phyloP scores from a whole-genome alignment of 352 stramenopile genomes.

The Pythium brachiatum region DNA sequence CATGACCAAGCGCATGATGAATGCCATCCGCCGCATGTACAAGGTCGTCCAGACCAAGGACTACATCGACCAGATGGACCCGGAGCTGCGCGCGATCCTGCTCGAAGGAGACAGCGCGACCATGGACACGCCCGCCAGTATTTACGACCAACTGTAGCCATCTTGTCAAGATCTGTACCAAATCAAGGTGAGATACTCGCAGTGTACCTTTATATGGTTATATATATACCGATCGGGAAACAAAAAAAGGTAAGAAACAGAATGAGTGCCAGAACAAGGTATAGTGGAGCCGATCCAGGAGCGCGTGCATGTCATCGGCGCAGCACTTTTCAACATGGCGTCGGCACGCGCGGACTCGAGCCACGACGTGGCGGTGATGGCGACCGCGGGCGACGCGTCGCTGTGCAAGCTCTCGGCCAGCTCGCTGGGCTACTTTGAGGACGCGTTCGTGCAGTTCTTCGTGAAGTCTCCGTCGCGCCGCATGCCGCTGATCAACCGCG shows the following conservation, averaged over 20 bases:
- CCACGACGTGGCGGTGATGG: slow-evolving; percentile 76
- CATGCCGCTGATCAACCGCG: slow-evolving; percentile 89
- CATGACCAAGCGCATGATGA: slow-evolving; percentile 34
- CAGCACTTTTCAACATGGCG: slow-evolving; percentile 7
- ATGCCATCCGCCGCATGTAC: slow-evolving; percentile 35
- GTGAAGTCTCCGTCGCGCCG: slow-evolving; percentile 77
- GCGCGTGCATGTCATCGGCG: background rate
- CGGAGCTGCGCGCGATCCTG: slow-evolving; percentile 29
- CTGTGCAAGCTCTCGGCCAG: slow-evolving; percentile 85
- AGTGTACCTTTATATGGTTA: background rate
- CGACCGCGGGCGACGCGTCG: slow-evolving; percentile 78
- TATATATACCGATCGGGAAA: too few relatives aligned
- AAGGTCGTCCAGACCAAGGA: slow-evolving; percentile 43
- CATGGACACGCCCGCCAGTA: slow-evolving; percentile 16
- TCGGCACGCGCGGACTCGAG: slow-evolving; percentile 5
- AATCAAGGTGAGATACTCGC: slow-evolving; percentile 1
- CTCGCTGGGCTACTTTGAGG: slow-evolving; percentile 68
- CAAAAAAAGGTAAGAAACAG: too few relatives aligned
- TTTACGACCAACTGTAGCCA: slow-evolving; percentile 27
- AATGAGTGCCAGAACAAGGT: slow-evolving; percentile 2
- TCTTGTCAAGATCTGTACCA: background rate
- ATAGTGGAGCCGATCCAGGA: background rate
- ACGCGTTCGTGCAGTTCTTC: slow-evolving; percentile 82
- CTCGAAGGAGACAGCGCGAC: slow-evolving; percentile 22
- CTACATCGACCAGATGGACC: slow-evolving; percentile 41